Base-by-base conservation (phyloP, 352 stramenopile species). In the Pythium scleroteichum region DNA sequence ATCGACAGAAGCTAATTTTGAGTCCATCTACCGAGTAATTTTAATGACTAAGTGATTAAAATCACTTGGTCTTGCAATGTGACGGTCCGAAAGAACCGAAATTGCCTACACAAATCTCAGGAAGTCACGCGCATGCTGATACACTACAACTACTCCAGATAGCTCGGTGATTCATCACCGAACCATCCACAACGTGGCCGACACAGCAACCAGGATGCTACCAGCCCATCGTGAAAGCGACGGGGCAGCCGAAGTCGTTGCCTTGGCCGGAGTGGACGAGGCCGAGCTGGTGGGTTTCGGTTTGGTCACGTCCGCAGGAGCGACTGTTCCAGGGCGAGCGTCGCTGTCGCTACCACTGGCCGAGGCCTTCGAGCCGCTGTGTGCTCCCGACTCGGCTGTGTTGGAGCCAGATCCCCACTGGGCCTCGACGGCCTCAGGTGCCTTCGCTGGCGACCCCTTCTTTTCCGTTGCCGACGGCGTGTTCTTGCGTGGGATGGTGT, bases 401-500 rank as follows among this genome's bases (percentile, higher is more conserved):
- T 51, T 66, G 32, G 24, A n/a, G 29, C 29, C 29, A 35, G 29
- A 35, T 35, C 29, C 29, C 4, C 53, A 68, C 38, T 53, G 45
- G 4, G 23, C 29, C 33, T 62, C 50, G 22, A 69, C 49, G 3
- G 50, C 24, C 26, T 70, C 57, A 0, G 78, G 78, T 0, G 73
- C 41, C 20, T 73, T 76, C 14, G 88, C 74, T 10, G 80, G 69
- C 40, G 67, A 72, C 8, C 80, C 80, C 27, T 73, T 70, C 5
- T 71, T 61, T 7, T 58, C 63, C 26, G 70, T 64, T 12, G 39
- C 16, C 12, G 40, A 68, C 12, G 40, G 64, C 39, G 52, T 62
- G 13, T 70, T 69, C 0, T 53, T 66, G 35, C 77, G 71, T 14
- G 72, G 60, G 39, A 90, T 77, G 5, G 74, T 83, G 16, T 83